Percentiles rank a stretch among this genome's conserved stretches.
Evolutionary conservation across 805 yeast genomes (phyloP).

Genomic region (Monosporozyma aquatica): DNA sequence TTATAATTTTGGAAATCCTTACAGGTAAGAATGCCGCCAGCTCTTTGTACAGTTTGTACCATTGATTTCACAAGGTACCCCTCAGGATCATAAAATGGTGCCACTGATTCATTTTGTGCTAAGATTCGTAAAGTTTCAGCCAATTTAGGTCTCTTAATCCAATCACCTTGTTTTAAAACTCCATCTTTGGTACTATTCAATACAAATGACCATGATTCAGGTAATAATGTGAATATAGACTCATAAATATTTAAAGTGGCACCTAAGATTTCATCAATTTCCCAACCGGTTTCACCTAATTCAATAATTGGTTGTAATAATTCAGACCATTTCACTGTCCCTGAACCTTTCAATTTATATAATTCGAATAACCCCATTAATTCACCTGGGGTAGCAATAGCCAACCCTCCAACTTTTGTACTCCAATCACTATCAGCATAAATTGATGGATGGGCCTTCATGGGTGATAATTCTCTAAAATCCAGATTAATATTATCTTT

Average conservation of each 20-base stretch:
- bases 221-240: slow-evolving; percentile 25
- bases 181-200: slow-evolving; percentile 30
- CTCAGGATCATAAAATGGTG: slow-evolving; percentile 72
- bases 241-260: slow-evolving; percentile 35
- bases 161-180: slow-evolving; percentile 48
- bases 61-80: slow-evolving; percentile 63
- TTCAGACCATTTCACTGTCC: slow-evolving; percentile 60
- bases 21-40: slow-evolving; percentile 58
- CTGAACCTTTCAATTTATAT: slow-evolving; percentile 55
- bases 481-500: slow-evolving; percentile 57
- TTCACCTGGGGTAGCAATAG: slow-evolving; percentile 89
- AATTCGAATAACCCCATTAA: slow-evolving; percentile 69
- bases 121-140: slow-evolving; percentile 61
- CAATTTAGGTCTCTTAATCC: slow-evolving; percentile 45
- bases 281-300: slow-evolving; percentile 58
- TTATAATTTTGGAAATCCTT: slow-evolving; percentile 62
- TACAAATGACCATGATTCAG: slow-evolving; percentile 49
- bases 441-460: slow-evolving; percentile 29
- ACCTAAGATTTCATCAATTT: slow-evolving; percentile 37
- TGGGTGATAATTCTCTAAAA: slow-evolving; percentile 86
- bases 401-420: slow-evolving; percentile 75
- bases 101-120: slow-evolving; percentile 70
- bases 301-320: slow-evolving; percentile 68
- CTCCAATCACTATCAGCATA: slow-evolving; percentile 30
- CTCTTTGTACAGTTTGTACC: slow-evolving; percentile 37